Evolutionary conservation across 1,284 basidiomycete genomes (phyloP).

Genomic region (Abortiporus biennis): DNA sequence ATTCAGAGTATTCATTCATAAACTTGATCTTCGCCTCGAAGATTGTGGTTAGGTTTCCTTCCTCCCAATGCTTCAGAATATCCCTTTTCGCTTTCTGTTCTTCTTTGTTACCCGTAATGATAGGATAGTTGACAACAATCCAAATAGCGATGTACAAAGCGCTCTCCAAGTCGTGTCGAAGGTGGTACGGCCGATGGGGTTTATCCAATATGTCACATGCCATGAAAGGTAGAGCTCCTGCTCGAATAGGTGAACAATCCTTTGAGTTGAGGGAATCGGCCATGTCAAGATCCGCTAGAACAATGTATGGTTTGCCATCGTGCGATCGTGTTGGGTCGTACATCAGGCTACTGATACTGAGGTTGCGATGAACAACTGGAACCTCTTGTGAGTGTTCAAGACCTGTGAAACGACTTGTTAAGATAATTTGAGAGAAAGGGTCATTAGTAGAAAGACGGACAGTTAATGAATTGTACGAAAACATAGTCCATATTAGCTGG

Average conservation of each 20-base stretch:
- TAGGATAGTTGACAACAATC: not conserved
- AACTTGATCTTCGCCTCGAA: too few species aligned
- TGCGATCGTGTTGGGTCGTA: not conserved
- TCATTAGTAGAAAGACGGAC: conserved; percentile 5
- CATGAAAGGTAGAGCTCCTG: conserved; percentile 13
- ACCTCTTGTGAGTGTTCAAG: conserved; percentile 7
- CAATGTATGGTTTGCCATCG: not conserved
- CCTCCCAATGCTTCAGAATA: too few species aligned
- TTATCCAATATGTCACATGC: conserved; percentile 6
- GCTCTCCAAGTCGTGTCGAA: conserved; percentile 11
- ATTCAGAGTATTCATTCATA: too few species aligned
- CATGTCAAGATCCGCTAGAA: conserved; percentile 11
- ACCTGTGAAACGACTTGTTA: conserved; percentile 4
- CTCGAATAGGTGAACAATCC: conserved; percentile 1
- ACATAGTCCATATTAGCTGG: conserved; percentile 6
- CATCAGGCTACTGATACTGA: conserved; percentile 12
- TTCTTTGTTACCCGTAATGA: too few species aligned
- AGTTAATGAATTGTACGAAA: conserved; percentile 7
- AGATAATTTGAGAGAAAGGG: not conserved
- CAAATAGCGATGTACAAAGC: conserved; percentile 9
- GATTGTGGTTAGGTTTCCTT: too few species aligned
- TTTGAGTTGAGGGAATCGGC: not conserved
- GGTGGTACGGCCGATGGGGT: conserved; percentile 1
- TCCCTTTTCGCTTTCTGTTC: too few species aligned
- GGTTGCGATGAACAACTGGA: conserved; percentile 10